Evolutionary conservation across 306 rosid genomes (phyloP).

Genomic region (Hippophae rhamnoides): DNA sequence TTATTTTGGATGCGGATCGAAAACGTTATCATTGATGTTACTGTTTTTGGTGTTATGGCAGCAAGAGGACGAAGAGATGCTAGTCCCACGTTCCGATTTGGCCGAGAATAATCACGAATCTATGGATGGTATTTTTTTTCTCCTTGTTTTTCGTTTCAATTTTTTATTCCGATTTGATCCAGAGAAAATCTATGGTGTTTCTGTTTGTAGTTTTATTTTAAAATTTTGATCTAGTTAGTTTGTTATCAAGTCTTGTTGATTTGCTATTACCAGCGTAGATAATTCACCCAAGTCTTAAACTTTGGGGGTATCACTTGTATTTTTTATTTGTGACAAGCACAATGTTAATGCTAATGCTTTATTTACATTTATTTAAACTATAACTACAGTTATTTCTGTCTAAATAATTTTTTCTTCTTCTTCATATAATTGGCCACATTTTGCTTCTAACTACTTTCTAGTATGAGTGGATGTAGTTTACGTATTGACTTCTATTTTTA

Average conservation of each 20-base stretch:
- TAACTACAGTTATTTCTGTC: background rate
- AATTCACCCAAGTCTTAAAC: background rate
- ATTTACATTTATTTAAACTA: background rate
- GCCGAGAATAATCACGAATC: constrained; percentile 71
- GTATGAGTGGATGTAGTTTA: background rate
- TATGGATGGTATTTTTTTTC: constrained; percentile 53
- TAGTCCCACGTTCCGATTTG: constrained; percentile 71
- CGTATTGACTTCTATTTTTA: constrained; percentile 3
- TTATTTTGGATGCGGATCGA: constrained; percentile 34
- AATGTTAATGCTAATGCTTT: background rate
- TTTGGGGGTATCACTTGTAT: constrained; percentile 6
- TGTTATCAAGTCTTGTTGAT: constrained; percentile 10
- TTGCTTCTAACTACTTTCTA: background rate
- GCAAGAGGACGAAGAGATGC: constrained; percentile 95
- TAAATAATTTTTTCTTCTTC: background rate
- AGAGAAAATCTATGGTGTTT: constrained; percentile 6
- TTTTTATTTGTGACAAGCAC: constrained; percentile 5
- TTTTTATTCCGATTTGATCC: constrained; percentile 1
- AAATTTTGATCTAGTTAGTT: background rate
- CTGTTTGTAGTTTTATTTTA: background rate
- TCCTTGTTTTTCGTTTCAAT: constrained; percentile 18
- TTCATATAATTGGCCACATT: background rate
- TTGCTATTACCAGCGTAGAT: constrained; percentile 16
- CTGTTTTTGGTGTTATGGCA: constrained; percentile 25
- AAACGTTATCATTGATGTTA: constrained; percentile 17